Base-by-base conservation (phyloP, 345 rosid genomes). In the Psidium guajava region DNA sequence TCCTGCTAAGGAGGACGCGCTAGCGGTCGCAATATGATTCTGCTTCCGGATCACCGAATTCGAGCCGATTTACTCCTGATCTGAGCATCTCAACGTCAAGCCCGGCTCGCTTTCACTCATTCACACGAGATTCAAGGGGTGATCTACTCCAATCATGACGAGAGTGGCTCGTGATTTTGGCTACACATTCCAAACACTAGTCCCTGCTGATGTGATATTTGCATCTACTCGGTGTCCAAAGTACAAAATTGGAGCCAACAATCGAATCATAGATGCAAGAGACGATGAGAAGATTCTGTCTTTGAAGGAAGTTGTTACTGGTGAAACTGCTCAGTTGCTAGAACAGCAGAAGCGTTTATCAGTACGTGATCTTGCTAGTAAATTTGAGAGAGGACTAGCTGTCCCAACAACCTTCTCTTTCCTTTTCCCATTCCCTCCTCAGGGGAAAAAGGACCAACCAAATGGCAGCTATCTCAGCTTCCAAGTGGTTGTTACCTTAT, bases 311-410 rank as follows among this genome's bases (percentile, higher is more conserved):
- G 98, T 89, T 28, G 98, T 98, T 84, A 95, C 99, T 0, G 96
- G 95, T 8, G 99, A 98, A 95, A 97, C 98, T 18, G 93, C 98
- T 1, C 90, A 87, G 88, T 91, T 97, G n/a, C 84, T 97, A 89
- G 98, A 95, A 88, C 99, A 96, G 94, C 98, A 97, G 87, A 94
- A 92, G 54, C 95, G 98, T 82, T 89, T 95, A 77, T 96, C 98
- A n/a, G 98, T 96, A 83, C 98, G 99, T 85, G 99, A 95, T 84
- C 99, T 98, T 51, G 93, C 99, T 49, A 92, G 89, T 83, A 97
- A 97, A 90, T 97, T 97, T 16, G 99, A 97, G 90, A 96, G 90
- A 90, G 99, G 98, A 4, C 88, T 97, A 91, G 98, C 98, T 89
- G 98, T 21, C 5, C 18, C 77, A 69, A 32, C 77, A 69, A 69